These are phyloP conservation scores for Pyricularia sp. DNA, from an alignment of 2,329 filamentous ascomycete genomes.

Conservation along the genomic window DNA sequence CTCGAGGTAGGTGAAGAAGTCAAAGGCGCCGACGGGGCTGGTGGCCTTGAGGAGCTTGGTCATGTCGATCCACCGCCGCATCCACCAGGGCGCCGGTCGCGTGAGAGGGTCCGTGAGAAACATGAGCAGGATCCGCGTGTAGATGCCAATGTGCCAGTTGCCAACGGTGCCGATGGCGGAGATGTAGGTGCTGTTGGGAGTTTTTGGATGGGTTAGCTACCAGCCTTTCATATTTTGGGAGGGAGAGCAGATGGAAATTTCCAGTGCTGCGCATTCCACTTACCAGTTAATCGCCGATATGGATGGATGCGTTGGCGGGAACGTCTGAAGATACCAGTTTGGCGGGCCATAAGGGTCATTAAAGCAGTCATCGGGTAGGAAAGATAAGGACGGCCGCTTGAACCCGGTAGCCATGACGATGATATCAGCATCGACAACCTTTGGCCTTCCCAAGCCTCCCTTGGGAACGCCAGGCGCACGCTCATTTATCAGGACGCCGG, in stretches of 20 bases:
- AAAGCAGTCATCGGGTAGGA: conserved; percentile 67
- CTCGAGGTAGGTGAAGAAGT: conserved; percentile 85
- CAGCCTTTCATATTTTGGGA: background rate
- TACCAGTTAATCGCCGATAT: conserved; percentile 67
- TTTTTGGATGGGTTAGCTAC: background rate
- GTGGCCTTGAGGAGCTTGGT: conserved; percentile 60
- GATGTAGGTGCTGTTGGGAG: conserved; percentile 57
- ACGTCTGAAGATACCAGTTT: conserved; percentile 84
- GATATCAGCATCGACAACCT: conserved; percentile 62
- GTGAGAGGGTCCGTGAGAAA: conserved; percentile 73
- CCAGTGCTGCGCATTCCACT: background rate
- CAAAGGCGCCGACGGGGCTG: conserved; percentile 67
- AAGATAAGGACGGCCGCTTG: conserved; percentile 61
- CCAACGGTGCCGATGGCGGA: conserved; percentile 74
- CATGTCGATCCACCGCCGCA: conserved; percentile 82
- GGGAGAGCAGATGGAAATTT: background rate
- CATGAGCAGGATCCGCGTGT: conserved; percentile 79
- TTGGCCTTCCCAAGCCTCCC: conserved; percentile 60
- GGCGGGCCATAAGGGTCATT: conserved; percentile 62
- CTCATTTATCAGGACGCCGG: conserved; percentile 62
- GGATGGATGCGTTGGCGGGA: conserved; percentile 64
- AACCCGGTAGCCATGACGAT: conserved; percentile 80
- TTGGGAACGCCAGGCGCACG: conserved; percentile 64
- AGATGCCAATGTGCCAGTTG: conserved; percentile 86
- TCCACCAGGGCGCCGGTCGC: conserved; percentile 61